Evolutionary conservation across 1,284 basidiomycete genomes (phyloP), one percentile per base, ranked within the genome.

Genomic region (Ceratobasidium sp.): DNA sequence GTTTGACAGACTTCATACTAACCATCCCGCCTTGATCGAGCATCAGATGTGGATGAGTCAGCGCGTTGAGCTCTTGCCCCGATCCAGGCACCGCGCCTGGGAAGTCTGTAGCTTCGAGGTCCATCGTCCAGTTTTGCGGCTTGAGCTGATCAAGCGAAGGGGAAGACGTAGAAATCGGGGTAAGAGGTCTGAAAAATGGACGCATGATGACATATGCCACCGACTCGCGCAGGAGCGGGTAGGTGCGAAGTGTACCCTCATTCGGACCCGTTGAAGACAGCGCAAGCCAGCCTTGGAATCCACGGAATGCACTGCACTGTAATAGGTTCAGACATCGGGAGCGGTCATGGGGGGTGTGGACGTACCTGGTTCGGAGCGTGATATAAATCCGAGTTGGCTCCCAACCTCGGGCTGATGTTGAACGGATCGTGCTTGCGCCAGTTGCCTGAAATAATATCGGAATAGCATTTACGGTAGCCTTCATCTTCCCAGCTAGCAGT

Each of bases 401-500:
- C 74, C 12, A 88, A 75, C 22, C 89, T 77, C 25, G 81, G 82
- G 0, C 79, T 77, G 0, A 81, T 82, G 69, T 88, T 84, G 71
- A 83, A 89, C 1, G 87, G 80, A 74, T 92, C 86, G 72, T 87
- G 83, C 49, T 79, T 76, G 60, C 80, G 79, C 87, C 89, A 92
- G 0, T 75, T 75, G 8, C 81, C 79, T 20, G 78, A 70, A 1
- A 92, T 76, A 56, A 93, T 87, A 13, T 79, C 74, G 2, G 73
- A 50, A 77, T 87, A 93, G 25, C 86, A 86, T 0, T 73, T 75
- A n/a, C 87, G 79, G 75, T 87, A 90, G 0, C 76, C 78, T 0
- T 80, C 77, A 76, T 93, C 91, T 77, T 93, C 91, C 91, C 92
- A 93, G 0, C 89, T 79, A 77, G 94, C 91, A 5, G 27, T 25